These are phyloP conservation scores for Aspergillus oerlinghausenensis DNA, from an alignment of 2,329 filamentous ascomycete species.

Conservation along the genomic window DNA sequence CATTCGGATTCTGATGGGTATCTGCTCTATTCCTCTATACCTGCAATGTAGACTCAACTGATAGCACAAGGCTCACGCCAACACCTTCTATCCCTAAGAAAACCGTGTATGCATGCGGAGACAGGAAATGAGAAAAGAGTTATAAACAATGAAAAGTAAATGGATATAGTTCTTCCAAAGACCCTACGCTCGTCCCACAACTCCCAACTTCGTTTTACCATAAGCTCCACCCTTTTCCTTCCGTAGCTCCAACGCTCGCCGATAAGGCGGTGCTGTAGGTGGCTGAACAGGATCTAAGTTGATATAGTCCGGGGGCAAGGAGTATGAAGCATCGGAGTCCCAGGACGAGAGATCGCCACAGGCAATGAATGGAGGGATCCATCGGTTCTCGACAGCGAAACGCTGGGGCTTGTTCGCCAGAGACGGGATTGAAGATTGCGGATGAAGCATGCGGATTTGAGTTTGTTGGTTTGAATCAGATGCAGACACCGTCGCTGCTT, in stretches of 20 bases:
- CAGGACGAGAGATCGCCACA: constrained; percentile 93
- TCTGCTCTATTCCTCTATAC: constrained; percentile 7
- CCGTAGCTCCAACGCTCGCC: constrained; percentile 79
- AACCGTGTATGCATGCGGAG: neutral
- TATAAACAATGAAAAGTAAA: constrained; percentile 1
- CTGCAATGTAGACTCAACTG: neutral
- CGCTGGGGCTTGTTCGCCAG: constrained; percentile 19
- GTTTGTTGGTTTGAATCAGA: constrained; percentile 15
- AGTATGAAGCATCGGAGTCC: constrained; percentile 93
- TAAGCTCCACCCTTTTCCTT: constrained; percentile 72
- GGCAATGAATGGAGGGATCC: constrained; percentile 95
- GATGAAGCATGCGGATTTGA: constrained; percentile 36
- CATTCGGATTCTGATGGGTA: constrained; percentile 12
- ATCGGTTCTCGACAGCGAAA: constrained; percentile 52
- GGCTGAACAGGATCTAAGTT: constrained; percentile 90
- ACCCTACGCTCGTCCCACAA: constrained; percentile 21
- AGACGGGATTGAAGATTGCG: constrained; percentile 10
- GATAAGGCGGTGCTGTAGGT: constrained; percentile 93
- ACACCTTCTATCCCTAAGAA: constrained; percentile 1
- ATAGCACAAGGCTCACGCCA: neutral
- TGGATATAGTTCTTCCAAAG: constrained; percentile 2
- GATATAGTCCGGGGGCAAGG: constrained; percentile 77
- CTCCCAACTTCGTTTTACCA: constrained; percentile 59
- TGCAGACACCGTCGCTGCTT: constrained; percentile 1
- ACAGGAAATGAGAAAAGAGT: neutral